Base-by-base conservation (phyloP, 2,329 filamentous ascomycete genomes). In the Ascochyta viciae-villosae region DNA sequence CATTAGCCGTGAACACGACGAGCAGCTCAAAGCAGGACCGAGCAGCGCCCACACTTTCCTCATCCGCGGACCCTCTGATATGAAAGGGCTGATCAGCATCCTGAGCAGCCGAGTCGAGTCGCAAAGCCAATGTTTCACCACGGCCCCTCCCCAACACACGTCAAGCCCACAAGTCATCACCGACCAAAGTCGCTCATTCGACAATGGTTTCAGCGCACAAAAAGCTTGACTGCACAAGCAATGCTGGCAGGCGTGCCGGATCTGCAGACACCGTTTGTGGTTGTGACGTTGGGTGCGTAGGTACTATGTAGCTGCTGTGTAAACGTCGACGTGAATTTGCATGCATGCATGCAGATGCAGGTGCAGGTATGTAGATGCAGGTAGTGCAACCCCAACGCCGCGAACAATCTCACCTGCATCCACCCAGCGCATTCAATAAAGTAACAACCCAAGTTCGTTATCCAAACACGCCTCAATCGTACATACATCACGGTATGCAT, bases 181-280 rank as follows among this genome's bases (percentile, higher is more conserved):
- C 12, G 46, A 15, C 6, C 6, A 13, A 16, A 27, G 27, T 37
- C 26, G 47, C 48, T 43, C 26, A 51, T 50, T 47, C 43, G 47
- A 42, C 16, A 23, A 35, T 4, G 34, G 39, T 33, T 42, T 50
- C 37, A 46, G 23, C 27, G 1, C 9, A 13, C 22, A 7, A 44
- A 39, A 55, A 50, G 52, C 52, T 55, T 55, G 52, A 50, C 35
- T 50, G 39, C 45, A 50, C 22, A 55, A 55, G 52, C 52, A 54
- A 50, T 16, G 35, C 29, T 13, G 2, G 6, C 29, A 1, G 27
- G 10, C 7, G 29, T 3, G 29, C 29, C 10, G 12, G 29, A 31
- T 31, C 29, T 35, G 33, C 33, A n/a, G 31, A 10, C 10, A 13
- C 31, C 10, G 31, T 13, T 7, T 27, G 2, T 19, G 19, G 19